phyloP scores from a whole-genome alignment of 2,329 filamentous ascomycete genomes.

The Myriosclerotinia curreyana region DNA sequence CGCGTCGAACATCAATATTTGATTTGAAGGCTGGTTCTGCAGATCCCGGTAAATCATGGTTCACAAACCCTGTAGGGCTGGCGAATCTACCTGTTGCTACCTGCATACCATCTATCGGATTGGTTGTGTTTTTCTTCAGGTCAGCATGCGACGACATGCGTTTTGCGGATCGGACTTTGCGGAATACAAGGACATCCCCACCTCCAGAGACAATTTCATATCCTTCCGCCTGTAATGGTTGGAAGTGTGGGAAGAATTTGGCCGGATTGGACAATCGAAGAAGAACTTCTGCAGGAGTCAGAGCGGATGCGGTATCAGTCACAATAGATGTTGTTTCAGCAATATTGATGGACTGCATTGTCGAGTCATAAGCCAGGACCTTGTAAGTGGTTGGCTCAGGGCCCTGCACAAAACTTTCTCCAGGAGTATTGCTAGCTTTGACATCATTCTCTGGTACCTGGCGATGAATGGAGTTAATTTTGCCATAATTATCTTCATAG shows the following conservation, averaged over 20 bases:
- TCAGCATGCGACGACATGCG: conserved; percentile 26
- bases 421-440: neutral
- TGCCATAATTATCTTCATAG: conserved; percentile 45
- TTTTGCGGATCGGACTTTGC: conserved; percentile 50
- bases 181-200: conserved; percentile 63
- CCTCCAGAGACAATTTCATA: conserved; percentile 65
- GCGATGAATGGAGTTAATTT: conserved; percentile 39
- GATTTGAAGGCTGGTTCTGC: conserved; percentile 44
- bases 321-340: conserved; percentile 60
- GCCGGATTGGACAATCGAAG: conserved; percentile 59
- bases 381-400: conserved; percentile 51
- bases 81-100: conserved; percentile 56
- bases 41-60: conserved; percentile 49
- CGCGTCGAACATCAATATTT: conserved; percentile 46
- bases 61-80: conserved; percentile 64
- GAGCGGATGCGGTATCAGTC: conserved; percentile 46
- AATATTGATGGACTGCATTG: conserved; percentile 54
- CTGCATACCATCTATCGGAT: conserved; percentile 54
- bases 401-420: neutral
- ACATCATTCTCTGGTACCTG: conserved; percentile 27
- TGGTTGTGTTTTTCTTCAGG: conserved; percentile 37
- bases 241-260: conserved; percentile 64
- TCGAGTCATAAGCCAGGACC: conserved; percentile 63
- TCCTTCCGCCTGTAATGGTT: conserved; percentile 55
- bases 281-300: conserved; percentile 59